Conservation (phyloP, 2,329 filamentous ascomycete genomes). For the Fusarium temperatum region DNA sequence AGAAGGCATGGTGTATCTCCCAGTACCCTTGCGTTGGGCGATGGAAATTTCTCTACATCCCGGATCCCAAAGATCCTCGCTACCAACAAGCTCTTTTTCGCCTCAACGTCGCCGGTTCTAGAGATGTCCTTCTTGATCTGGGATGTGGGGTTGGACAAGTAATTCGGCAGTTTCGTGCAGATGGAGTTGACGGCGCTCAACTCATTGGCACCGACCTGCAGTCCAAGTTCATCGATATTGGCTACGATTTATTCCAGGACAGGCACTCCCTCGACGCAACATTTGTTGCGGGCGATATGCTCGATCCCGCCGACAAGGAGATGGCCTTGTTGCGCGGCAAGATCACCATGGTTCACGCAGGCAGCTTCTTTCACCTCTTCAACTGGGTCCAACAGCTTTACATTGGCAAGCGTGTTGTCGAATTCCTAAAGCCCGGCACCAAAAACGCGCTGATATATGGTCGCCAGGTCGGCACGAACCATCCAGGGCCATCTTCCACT, state of each 20-base stretch:
- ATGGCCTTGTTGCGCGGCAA: constrained; percentile 49
- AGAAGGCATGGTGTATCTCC: constrained; percentile 56
- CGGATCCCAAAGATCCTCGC: constrained; percentile 51
- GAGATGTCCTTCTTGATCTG: constrained; percentile 57
- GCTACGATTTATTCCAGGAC: constrained; percentile 72
- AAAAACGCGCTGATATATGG: constrained; percentile 60
- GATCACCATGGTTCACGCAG: constrained; percentile 59
- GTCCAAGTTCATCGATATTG: constrained; percentile 62
- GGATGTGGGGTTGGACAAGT: constrained; percentile 62
- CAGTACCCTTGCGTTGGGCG: constrained; percentile 58
- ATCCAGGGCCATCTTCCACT: constrained; percentile 35
- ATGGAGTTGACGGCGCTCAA: constrained; percentile 58
- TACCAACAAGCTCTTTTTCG: constrained; percentile 55
- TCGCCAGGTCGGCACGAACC: constrained; percentile 56
- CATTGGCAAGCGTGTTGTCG: constrained; percentile 55
- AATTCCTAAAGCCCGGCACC: constrained; percentile 56
- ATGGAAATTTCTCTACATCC: constrained; percentile 59
- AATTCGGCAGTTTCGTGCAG: constrained; percentile 58
- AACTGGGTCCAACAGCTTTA: constrained; percentile 57
- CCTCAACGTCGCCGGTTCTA: constrained; percentile 50
- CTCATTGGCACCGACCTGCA: constrained; percentile 62
- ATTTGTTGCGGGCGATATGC: constrained; percentile 62
- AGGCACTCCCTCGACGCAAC: constrained; percentile 54
- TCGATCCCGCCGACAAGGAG: constrained; percentile 51
- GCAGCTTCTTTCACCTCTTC: constrained; percentile 62